Percentiles rank a stretch among this genome's conserved stretches.
phyloP scores from a whole-genome alignment of 257 asterid species.

The Jasminum sambac region DNA sequence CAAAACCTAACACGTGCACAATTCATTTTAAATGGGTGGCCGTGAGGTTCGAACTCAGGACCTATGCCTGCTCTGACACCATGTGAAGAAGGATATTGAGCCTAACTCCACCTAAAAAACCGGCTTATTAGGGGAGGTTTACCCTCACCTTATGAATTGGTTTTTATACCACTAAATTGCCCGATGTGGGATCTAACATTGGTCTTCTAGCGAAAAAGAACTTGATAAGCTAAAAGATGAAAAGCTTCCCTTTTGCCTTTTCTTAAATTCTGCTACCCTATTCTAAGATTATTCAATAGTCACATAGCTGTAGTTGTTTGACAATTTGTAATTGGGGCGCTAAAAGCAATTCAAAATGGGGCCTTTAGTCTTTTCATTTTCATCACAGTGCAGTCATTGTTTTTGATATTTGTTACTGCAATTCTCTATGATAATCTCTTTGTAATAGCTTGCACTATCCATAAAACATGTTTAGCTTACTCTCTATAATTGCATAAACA shows the following conservation, averaged over 20 bases:
- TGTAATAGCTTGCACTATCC: background rate
- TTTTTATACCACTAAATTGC: too few species aligned
- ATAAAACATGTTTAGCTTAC: background rate
- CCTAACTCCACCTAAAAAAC: too few species aligned
- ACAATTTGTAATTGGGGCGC: background rate
- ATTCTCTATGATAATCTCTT: background rate
- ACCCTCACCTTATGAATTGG: too few species aligned
- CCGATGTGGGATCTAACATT: too few species aligned
- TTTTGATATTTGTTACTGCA: background rate
- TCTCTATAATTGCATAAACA: background rate
- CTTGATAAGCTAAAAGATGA: background rate
- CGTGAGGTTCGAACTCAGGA: too few species aligned
- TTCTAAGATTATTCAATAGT: background rate
- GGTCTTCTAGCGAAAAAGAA: background rate
- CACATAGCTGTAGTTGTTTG: background rate
- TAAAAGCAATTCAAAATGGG: background rate
- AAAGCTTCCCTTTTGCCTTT: background rate
- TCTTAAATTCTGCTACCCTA: background rate
- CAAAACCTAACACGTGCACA: too few species aligned
- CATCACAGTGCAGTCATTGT: background rate
- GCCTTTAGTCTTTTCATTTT: background rate
- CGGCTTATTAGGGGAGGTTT: too few species aligned
- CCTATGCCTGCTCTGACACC: too few species aligned
- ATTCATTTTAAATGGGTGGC: too few species aligned
- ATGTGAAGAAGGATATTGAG: too few species aligned